Evolutionary conservation across 2,329 filamentous ascomycete species (phyloP), one percentile per base, ranked within the genome.

Genomic region (Harringtonia lauricola): DNA sequence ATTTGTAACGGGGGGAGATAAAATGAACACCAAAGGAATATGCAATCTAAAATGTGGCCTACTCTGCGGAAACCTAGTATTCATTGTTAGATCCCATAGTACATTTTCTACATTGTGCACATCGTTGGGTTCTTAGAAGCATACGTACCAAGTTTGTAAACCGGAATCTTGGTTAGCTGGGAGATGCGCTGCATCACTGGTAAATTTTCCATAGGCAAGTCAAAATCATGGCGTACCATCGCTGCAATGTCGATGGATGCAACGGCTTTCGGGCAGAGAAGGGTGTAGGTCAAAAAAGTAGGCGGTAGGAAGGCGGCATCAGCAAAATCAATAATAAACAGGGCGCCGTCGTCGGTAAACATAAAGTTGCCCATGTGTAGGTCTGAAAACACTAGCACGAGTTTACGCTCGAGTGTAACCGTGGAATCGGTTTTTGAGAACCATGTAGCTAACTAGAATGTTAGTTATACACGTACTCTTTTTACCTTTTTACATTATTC

Each of bases 61-160:
- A 41, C 39, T 30, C 29, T 41, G 21, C 39, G 39, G 26, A 35
- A 41, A 19, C 39, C 39, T 41, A 21, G 8, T 3, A 34, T 41
- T 33, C 29, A 34, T 34, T 24, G 13, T 40, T 31, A 31, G 28
- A 21, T 40, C n/a, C n/a, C n/a, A n/a, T 22, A 40, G 12, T 12
- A 40, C 19, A n/a, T 31, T 10, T n/a, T 29, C 31, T 31, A 15
- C 15, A 17, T 9, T 3, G 26, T 8, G 33, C 13, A 35, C 18
- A 35, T 35, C 19, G 6, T 35, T 6, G 33, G 22, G 22, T 29
- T 28, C 22, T 17, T n/a, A 17, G 22, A 29, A 21, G 38, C 29
- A 41, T 8, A 41, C 39, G 30, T 26, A 41, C 39, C 39, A 35
- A 41, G 39, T 41, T 41, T 41, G 39, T 34, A 41, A n/a, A 41